Conservation (phyloP, 805 yeast species). For the Nakazawaea pomicola region DNA sequence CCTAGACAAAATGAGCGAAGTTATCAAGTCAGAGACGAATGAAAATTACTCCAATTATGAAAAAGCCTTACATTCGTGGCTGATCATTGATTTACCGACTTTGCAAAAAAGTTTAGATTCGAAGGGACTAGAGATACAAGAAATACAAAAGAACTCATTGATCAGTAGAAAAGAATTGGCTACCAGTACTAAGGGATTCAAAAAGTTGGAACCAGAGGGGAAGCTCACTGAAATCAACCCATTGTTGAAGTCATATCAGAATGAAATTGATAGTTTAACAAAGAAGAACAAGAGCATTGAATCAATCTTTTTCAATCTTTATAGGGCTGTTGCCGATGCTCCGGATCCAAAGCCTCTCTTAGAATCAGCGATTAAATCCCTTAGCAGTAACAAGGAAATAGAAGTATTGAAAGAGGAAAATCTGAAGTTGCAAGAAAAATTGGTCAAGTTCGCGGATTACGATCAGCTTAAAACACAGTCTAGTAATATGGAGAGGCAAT, state of each 20-base stretch:
- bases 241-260: conserved; percentile 76
- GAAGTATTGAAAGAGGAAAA: conserved; percentile 48
- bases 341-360: conserved; percentile 89
- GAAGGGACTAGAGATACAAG: conserved; percentile 68
- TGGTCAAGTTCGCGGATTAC: conserved; percentile 69
- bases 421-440: conserved; percentile 46
- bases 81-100: conserved; percentile 61
- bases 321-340: conserved; percentile 76
- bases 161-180: conserved; percentile 75
- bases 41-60: conserved; percentile 26
- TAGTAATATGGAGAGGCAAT: conserved; percentile 49
- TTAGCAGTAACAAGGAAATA: conserved; percentile 48
- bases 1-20: too few relatives aligned
- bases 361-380: conserved; percentile 63
- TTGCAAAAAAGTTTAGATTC: conserved; percentile 72
- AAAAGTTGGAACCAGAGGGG: conserved; percentile 60
- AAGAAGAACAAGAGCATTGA: conserved; percentile 74
- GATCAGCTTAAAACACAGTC: conserved; percentile 65
- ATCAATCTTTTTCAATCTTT: conserved; percentile 64
- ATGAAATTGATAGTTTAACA: conserved; percentile 80
- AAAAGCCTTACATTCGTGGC: conserved; percentile 70
- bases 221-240: conserved; percentile 62
- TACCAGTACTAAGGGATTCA: conserved; percentile 78
- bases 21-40: too few relatives aligned
- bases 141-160: conserved; percentile 62